phyloP scores from a whole-genome alignment of 2,329 filamentous ascomycete genomes.

The Verticillium klebahnii region DNA sequence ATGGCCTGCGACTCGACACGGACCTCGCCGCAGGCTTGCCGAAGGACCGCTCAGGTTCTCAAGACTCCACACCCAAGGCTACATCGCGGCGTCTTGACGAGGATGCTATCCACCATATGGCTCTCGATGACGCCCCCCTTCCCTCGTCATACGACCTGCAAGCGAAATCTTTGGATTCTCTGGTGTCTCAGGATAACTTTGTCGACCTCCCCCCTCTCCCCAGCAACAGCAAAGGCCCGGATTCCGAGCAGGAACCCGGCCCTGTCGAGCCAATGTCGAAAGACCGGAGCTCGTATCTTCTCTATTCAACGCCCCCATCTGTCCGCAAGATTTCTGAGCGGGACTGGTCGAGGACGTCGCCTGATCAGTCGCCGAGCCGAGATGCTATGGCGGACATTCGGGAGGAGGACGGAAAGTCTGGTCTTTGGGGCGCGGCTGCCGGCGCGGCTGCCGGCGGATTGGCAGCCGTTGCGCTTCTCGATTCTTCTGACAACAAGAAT shows the following conservation, averaged over 20 bases:
- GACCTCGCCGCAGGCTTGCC: slow-evolving; percentile 23
- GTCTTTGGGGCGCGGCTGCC: neutral
- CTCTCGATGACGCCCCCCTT: slow-evolving; percentile 12
- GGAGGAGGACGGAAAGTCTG: slow-evolving; percentile 18
- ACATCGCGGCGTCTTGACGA: slow-evolving; percentile 29
- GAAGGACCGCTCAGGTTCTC: slow-evolving; percentile 52
- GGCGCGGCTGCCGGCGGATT: neutral
- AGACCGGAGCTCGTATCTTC: slow-evolving; percentile 36
- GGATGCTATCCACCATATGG: slow-evolving; percentile 15
- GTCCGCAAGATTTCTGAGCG: slow-evolving; percentile 17
- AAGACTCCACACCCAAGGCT: slow-evolving; percentile 66
- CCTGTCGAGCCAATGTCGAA: slow-evolving; percentile 36
- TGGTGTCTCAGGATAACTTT: neutral
- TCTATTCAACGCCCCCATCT: slow-evolving; percentile 32
- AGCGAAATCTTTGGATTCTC: neutral
- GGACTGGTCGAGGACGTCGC: slow-evolving; percentile 16
- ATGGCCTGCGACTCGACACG: slow-evolving; percentile 36
- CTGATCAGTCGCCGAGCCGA: slow-evolving; percentile 19
- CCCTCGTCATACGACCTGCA: slow-evolving; percentile 10
- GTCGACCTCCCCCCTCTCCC: slow-evolving; percentile 10
- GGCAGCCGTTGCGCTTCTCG: neutral
- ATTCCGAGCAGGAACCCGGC: slow-evolving; percentile 28
- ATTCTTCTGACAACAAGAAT: slow-evolving; percentile 1
- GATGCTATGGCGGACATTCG: slow-evolving; percentile 15
- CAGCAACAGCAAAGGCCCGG: slow-evolving; percentile 5